Evolutionary conservation across 306 rosid genomes (phyloP).

Genomic region (Alnus glutinosa): DNA sequence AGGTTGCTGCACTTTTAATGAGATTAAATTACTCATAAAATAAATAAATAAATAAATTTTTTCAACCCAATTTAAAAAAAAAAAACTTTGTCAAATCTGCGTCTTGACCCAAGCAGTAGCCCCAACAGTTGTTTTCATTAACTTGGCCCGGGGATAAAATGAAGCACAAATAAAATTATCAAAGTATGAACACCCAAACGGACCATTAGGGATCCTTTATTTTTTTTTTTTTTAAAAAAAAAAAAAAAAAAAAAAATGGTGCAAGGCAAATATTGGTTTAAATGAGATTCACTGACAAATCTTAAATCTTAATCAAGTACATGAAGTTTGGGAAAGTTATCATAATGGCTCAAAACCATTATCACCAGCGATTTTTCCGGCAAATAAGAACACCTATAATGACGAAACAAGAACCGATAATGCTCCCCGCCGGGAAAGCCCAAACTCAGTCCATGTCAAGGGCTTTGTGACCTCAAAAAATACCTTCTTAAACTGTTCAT

Average conservation of each 20-base stretch:
- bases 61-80: too few relatives aligned
- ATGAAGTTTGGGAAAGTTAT: neutral
- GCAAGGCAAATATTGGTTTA: slow-evolving; percentile 2
- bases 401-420: slow-evolving; percentile 40
- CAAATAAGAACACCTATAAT: slow-evolving; percentile 48
- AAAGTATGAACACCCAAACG: too few relatives aligned
- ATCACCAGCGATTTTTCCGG: slow-evolving; percentile 30
- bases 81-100: neutral
- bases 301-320: slow-evolving; percentile 5
- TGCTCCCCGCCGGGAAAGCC: slow-evolving; percentile 73
- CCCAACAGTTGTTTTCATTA: neutral
- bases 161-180: too few relatives aligned
- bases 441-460: slow-evolving; percentile 70
- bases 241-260: neutral
- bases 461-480: slow-evolving; percentile 61
- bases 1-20: too few relatives aligned
- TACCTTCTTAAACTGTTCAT: slow-evolving; percentile 53
- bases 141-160: neutral
- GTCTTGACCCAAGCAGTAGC: neutral
- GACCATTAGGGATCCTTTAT: neutral
- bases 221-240: too few relatives aligned
- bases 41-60: too few relatives aligned
- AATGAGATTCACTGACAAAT: slow-evolving; percentile 1
- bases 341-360: slow-evolving; percentile 25
- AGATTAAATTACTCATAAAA: too few relatives aligned